These are phyloP conservation scores for Eucalyptus regnans DNA, from an alignment of 345 rosid genomes.

Conservation along the genomic window DNA sequence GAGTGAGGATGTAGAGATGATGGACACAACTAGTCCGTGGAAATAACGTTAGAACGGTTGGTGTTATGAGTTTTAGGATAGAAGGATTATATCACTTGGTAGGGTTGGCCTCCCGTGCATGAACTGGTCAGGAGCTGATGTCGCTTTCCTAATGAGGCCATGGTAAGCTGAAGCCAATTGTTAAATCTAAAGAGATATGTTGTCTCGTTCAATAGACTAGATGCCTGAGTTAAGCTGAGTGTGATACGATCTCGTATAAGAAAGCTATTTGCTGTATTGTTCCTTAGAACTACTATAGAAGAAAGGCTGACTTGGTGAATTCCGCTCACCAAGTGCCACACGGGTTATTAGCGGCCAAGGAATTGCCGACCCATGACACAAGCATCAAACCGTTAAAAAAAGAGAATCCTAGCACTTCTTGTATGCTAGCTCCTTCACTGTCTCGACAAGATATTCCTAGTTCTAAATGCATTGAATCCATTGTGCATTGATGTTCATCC, in stretches of 20 bases:
- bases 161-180: fast-evolving
- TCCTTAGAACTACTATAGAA: too few relatives aligned
- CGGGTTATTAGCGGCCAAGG: too few relatives aligned
- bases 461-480: slow-evolving; percentile 60
- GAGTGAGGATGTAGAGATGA: fast-evolving
- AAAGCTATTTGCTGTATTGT: fast-evolving
- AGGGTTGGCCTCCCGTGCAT: too few relatives aligned
- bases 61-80: too few relatives aligned
- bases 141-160: too few relatives aligned
- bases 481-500: slow-evolving; percentile 54
- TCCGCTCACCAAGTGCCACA: fast-evolving
- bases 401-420: slow-evolving; percentile 8
- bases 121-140: fast-evolving
- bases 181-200: too few relatives aligned
- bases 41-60: fast-evolving
- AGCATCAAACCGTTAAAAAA: neutral
- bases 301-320: fast-evolving
- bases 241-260: fast-evolving
- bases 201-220: fast-evolving
- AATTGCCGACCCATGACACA: fast-evolving
- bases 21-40: too few relatives aligned
- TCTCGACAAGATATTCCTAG: slow-evolving; percentile 32
- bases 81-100: too few relatives aligned
- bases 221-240: fast-evolving
- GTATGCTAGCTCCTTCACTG: slow-evolving; percentile 32